Base-by-base conservation (phyloP, 352 stramenopile species). In the Phytopythium helicoides region DNA sequence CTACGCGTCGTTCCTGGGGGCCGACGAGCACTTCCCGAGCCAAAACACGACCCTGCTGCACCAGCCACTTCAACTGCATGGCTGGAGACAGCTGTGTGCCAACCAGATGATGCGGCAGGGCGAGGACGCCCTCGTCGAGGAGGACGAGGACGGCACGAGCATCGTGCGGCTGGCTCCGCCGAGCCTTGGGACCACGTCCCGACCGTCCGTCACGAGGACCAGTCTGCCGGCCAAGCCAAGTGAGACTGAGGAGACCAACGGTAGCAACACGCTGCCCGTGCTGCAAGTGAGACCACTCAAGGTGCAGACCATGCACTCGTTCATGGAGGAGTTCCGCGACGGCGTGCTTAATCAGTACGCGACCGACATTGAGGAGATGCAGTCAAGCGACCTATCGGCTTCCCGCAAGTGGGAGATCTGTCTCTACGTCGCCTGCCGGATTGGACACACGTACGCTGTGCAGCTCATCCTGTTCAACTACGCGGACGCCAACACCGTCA, bases 291-390 rank as follows among this genome's bases (percentile, higher is more conserved):
- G 86, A 51, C 58, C 67, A 1, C 58, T 92, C 40, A 71, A 68
- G 14, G 73, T 89, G 19, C 74, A 82, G 55, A 89, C 81, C 8
- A 73, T 89, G 67, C 69, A 89, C 54, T 79, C 76, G 47, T 88
- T 89, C 64, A 74, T 92, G 62, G 81, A 92, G 49, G 81, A 92
- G 41, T 92, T 89, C 47, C 85, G 81, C 54, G 73, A 89, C 25
- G 76, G 83, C 11, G 62, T 89, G 23, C 54, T 89, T 21, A 68
- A 48, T 22, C 72, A 88, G 45, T 85, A 87, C 50, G 78, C 73
- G 22, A 64, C 61, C 46, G 79, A 89, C 52, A 86, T 92, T 40
- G 65, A 60, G 3, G 79, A 89, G 56, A 50, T 92, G 3, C 54
- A 73, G 28, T 60, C 53, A 16, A 62, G 69, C 15, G 66, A 72